A percentile compares a stretch with the other conserved stretches of the same genome.
Conservation (phyloP, 2,329 filamentous ascomycete species). For the Eutypa lata region DNA sequence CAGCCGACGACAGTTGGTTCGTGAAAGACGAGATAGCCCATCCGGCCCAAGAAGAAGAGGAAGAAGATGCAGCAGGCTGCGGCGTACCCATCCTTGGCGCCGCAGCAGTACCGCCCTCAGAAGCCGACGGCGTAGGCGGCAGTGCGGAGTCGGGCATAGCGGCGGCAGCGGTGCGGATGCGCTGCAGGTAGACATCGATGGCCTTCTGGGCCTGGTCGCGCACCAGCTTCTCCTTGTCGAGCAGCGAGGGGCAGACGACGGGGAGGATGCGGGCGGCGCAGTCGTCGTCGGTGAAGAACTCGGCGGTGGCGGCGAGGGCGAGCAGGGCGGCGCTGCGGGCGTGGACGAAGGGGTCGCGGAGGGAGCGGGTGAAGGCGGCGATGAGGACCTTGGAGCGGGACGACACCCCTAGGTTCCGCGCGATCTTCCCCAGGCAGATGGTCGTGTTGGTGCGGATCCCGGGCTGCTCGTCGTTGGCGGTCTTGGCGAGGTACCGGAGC, state of each 20-base stretch:
- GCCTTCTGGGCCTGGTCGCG: constrained; percentile 90
- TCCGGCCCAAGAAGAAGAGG: constrained; percentile 69
- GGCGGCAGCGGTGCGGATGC: constrained; percentile 72
- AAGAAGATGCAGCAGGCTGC: constrained; percentile 58
- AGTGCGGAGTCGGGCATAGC: constrained; percentile 78
- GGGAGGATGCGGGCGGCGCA: constrained; percentile 82
- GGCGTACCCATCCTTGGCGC: constrained; percentile 77
- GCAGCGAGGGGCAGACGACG: constrained; percentile 74
- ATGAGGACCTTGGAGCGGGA: constrained; percentile 86
- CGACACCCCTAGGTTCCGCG: constrained; percentile 75
- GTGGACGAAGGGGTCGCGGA: constrained; percentile 92
- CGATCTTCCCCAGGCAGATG: constrained; percentile 94
- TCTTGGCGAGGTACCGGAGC: constrained; percentile 86
- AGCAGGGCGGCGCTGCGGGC: constrained; percentile 86
- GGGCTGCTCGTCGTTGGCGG: constrained; percentile 94
- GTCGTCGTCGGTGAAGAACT: constrained; percentile 87
- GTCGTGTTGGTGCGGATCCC: constrained; percentile 98
- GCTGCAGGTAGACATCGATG: constrained; percentile 79
- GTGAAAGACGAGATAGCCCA: constrained; percentile 99
- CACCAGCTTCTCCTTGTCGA: constrained; percentile 94
- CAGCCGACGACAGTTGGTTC: constrained; percentile 81
- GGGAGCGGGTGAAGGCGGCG: constrained; percentile 84
- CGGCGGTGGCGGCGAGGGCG: constrained; percentile 79
- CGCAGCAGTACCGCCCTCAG: constrained; percentile 38
- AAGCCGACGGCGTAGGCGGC: constrained; percentile 56